Conservation (phyloP, 2,329 filamentous ascomycete genomes). For the Apiospora pterosperma region DNA sequence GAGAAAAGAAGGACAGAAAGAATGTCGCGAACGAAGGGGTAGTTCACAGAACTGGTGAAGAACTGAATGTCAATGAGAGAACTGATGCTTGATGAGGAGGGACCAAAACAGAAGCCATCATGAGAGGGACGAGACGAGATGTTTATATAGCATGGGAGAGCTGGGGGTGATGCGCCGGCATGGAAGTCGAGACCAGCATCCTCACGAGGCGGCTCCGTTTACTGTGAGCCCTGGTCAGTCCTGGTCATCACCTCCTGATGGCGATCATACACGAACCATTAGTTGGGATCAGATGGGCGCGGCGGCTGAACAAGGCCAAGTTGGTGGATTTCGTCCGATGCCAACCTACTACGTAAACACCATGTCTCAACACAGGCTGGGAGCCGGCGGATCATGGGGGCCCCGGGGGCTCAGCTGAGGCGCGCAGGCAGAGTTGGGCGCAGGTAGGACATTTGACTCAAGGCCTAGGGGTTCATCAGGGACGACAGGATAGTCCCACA, state of each 20-base stretch:
- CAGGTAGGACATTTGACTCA: no score
- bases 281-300: background rate
- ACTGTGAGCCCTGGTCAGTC: background rate
- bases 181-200: background rate
- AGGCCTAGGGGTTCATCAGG: no score
- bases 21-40: conserved; percentile 27
- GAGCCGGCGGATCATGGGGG: background rate
- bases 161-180: background rate
- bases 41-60: conserved; percentile 36
- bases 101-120: conserved; percentile 10
- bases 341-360: background rate
- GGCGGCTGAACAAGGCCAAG: background rate
- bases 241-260: background rate
- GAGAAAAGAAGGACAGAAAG: conserved; percentile 25
- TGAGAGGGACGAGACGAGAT: conserved; percentile 8
- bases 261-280: background rate
- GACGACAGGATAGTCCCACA: background rate
- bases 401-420: background rate
- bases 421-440: background rate
- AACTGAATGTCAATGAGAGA: conserved; percentile 19
- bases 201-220: background rate
- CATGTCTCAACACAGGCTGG: background rate
- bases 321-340: background rate
- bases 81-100: conserved; percentile 16
- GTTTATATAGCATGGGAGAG: conserved; percentile 7